Base-by-base conservation (phyloP, 1,284 basidiomycete species). In the Ceratobasidium sp. region DNA sequence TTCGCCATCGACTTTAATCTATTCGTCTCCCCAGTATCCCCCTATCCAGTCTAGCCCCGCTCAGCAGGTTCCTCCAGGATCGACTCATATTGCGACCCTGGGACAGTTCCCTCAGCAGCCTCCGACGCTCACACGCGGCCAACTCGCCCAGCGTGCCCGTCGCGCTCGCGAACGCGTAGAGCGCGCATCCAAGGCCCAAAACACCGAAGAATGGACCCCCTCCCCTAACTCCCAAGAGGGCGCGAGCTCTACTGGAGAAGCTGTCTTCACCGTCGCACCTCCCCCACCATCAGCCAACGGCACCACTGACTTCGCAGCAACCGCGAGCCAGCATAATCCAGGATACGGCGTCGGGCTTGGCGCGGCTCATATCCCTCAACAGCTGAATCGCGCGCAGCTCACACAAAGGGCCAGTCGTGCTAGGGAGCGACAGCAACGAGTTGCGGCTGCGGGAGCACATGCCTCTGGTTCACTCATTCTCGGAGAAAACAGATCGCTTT, bases 81-180 rank as follows among this genome's bases (percentile, higher is more conserved):
- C 59, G 59, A 60, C 59, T 1, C 59, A 60, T 15, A 2, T 60
- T 29, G 19, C 53, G 36, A 22, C 59, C 22, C 36, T 60, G 6
- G 59, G 59, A 15, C 59, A 60, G 36, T 24, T 60, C 29, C 59
- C 59, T 22, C 59, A 60, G 24, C 64, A 67, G 33, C 66, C 66
- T 22, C 66, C 53, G 7, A 69, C 66, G 53, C 66, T 69, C 33
- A 69, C 66, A 53, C 66, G 66, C 9, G 66, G 66, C 11, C 66
- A 69, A 31, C 66, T 69, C 66, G 66, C 66, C 8, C 66, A 69
- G 27, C 66, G 66, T 14, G 66, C 66, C 7, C 51, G 66, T 22
- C 66, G 66, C 15, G 66, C 66, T 22, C 66, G 66, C 51, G 66
- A 69, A 41, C 66, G 66, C 15, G 66, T 69, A 51, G 66, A 69